Base-by-base conservation (phyloP, 2,329 filamentous ascomycete species). In the Polytolypa hystricis region DNA sequence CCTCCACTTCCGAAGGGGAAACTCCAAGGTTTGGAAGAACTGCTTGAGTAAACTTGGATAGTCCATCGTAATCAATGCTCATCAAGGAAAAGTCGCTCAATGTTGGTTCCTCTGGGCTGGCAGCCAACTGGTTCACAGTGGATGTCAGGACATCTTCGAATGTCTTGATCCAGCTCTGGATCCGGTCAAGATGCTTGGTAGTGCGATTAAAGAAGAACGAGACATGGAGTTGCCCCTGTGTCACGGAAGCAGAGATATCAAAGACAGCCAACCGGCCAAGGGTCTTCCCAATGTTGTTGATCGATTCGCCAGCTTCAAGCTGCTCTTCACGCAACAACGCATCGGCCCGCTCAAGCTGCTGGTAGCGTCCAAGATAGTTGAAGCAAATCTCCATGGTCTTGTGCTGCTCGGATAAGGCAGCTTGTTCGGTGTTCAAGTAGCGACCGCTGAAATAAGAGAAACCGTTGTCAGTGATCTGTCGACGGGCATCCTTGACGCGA, bases 231-330 rank as follows among this genome's bases (percentile, higher is more conserved):
- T 52, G 53, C 0, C 64, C 66, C 34, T 62, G 57, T 10, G 64
- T 62, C 3, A 70, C 59, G 35, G 69, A 62, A 1, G 68, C 68
- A 0, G 66, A 67, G 25, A 71, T 67, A 42, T 73, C 70, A 39
- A 73, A 67, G 0, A 73, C 54, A 4, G 61, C 65, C 41, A 69
- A 67, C 3, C 66, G 60, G 7, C 62, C 64, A 8, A 65, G 64
- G 4, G 57, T 47, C 25, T 54, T 48, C 6, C 65, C 65, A 31
- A 66, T 62, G 40, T 69, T 65, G 4, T 63, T 60, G 15, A 60
- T 61, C 60, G 61, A 17, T 65, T 57, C 4, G 62, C 55, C 4
- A 60, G 54, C 26, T 56, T 52, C 23, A n/a, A 63, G 51, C 35
- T 62, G 60, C 45, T 62, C 55, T 1, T 62, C 64, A 45, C 55